These are phyloP conservation scores for Prunus yedoensis DNA, from an alignment of 331 rosid species.

Conservation along the genomic window DNA sequence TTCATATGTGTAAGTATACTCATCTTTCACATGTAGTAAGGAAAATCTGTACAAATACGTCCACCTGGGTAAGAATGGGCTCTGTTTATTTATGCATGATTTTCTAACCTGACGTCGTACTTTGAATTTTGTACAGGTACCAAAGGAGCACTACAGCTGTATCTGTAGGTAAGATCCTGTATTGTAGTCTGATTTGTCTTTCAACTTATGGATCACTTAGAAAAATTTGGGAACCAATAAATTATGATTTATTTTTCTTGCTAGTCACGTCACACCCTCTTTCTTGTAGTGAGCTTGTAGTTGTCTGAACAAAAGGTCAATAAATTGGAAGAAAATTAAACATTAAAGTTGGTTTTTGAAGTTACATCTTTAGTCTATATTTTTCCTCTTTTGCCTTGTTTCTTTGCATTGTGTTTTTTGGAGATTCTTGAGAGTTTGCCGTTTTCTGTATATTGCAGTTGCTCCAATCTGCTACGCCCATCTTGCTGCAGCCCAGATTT, in stretches of 20 bases:
- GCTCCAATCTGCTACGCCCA: slow-evolving; percentile 73
- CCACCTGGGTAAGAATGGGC: no score
- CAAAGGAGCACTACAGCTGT: slow-evolving; percentile 94
- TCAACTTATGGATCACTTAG: no score
- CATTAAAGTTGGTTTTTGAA: no score
- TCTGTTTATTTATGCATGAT: no score
- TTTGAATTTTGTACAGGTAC: slow-evolving; percentile 39
- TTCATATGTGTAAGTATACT: slow-evolving; percentile 75
- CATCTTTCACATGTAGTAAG: background rate
- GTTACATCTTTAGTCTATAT: background rate
- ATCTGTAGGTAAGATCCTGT: slow-evolving; percentile 60
- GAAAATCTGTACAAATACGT: background rate
- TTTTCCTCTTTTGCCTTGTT: background rate
- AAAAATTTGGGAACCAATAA: no score
- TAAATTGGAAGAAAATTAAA: no score
- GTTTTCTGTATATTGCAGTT: slow-evolving; percentile 37
- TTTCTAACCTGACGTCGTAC: background rate
- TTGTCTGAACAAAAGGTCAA: no score
- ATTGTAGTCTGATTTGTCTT: background rate
- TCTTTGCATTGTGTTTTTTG: background rate
- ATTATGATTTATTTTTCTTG: no score
- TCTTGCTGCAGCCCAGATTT: slow-evolving; percentile 44
- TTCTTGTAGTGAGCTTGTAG: no score
- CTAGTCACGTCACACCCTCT: no score
- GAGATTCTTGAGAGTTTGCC: background rate